These are phyloP conservation scores for Trichosporon ovoides DNA, from an alignment of 1,284 basidiomycete species.

Conservation along the genomic window DNA sequence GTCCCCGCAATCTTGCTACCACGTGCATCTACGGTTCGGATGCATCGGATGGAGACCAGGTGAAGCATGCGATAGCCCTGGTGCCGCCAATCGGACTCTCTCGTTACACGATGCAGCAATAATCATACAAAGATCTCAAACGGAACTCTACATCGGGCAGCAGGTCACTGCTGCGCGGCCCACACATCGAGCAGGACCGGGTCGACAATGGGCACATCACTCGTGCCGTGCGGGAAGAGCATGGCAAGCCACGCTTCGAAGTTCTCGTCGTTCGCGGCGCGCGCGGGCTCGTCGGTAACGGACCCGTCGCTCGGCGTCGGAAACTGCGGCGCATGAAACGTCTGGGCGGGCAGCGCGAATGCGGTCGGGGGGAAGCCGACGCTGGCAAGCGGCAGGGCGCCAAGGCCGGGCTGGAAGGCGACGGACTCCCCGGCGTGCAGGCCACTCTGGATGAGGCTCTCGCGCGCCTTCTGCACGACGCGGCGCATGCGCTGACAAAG, in stretches of 20 bases:
- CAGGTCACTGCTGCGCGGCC: neutral
- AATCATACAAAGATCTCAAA: too few species aligned
- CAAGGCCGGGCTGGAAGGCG: neutral
- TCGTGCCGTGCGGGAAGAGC: conserved; percentile 11
- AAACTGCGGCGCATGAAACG: neutral
- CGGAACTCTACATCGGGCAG: neutral
- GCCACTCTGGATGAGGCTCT: conserved; percentile 6
- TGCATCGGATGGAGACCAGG: too few species aligned
- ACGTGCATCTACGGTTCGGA: too few species aligned
- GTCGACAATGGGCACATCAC: neutral
- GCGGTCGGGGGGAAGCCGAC: neutral
- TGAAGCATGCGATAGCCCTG: too few species aligned
- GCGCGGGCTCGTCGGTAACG: neutral
- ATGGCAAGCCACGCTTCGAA: conserved; percentile 17
- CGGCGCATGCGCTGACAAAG: conserved; percentile 14
- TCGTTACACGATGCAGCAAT: too few species aligned
- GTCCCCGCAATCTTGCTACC: too few species aligned
- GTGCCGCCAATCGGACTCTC: too few species aligned
- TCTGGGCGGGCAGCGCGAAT: neutral
- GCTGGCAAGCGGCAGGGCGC: neutral
- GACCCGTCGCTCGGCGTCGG: neutral
- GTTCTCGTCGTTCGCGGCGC: conserved; percentile 11
- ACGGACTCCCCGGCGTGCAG: neutral
- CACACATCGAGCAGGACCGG: neutral
- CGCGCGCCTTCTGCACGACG: conserved; percentile 12